Evolutionary conservation across 208 protist genomes (phyloP), one percentile per base, ranked within the genome.

Genomic region (Trypanosoma theileri): DNA sequence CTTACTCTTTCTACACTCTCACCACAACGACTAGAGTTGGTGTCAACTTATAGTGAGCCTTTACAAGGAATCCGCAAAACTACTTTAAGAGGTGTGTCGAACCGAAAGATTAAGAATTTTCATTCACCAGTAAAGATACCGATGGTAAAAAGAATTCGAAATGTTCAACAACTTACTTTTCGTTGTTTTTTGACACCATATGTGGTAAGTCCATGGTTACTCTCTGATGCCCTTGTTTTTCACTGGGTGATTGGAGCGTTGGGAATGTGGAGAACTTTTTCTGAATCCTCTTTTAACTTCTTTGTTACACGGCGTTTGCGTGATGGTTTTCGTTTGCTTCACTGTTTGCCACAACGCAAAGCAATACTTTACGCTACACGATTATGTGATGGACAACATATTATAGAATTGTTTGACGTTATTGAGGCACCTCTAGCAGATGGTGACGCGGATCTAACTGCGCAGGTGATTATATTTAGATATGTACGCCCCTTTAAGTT

Each of bases 281-380:
- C 61, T 26, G 72, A 84, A 46, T 73, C 84, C 19, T 67, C 75
- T 40, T 91, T 95, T 68, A 73, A 72, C 46, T 79, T 82, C 61
- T 62, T 83, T 54, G 75, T 92, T 11, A 35, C 78, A 46, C 86
- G 86, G 14, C 89, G 89, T 57, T 56, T 91, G 46, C 71, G 75
- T 45, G 46, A 66, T 21, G 89, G 84, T 13, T 86, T 81, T 67
- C 58, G 65, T 1, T 68, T 92, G 8, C 41, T 91, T 8, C 69
- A 85, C 21, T 86, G 77, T 60, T 79, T 65, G 12, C 75, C 68
- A 65, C 69, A 48, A 65, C 75, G 42, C 59, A 79, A 13, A 58
- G 78, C 55, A 79, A 82, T 75, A 77, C 45, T 81, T 87, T 44
- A 78, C 84, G 53, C 64, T 46, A 52, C 66, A 42, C 66, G 60